A percentile compares a stretch with the other conserved stretches of the same genome.
Conservation (phyloP, 2,329 filamentous ascomycete genomes). For the Monosporascus sp. region DNA sequence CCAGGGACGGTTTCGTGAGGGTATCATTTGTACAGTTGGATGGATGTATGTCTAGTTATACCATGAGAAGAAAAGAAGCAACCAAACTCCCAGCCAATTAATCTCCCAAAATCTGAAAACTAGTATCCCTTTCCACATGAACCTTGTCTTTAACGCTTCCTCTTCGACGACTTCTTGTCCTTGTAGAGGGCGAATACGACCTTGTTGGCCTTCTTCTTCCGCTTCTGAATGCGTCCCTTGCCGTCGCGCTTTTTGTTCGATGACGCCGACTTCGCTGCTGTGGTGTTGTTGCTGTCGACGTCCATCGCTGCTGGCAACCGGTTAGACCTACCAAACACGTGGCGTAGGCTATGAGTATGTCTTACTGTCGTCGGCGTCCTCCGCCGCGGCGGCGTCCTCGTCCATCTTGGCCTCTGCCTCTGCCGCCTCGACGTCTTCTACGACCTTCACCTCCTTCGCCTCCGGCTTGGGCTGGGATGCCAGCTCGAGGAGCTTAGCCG, state of each 20-base stretch:
- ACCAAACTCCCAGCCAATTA: constrained; percentile 20
- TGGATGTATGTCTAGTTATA: constrained; percentile 15
- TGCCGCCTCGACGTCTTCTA: constrained; percentile 25
- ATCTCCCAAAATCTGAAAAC: not conserved
- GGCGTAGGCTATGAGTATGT: constrained; percentile 13
- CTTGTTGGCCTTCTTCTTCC: constrained; percentile 43
- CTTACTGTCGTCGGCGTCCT: constrained; percentile 26
- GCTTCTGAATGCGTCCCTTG: constrained; percentile 53
- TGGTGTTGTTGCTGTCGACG: constrained; percentile 38
- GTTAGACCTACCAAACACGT: constrained; percentile 7
- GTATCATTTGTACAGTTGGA: constrained; percentile 18
- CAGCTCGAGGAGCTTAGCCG: constrained; percentile 77
- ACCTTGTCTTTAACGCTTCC: constrained; percentile 17
- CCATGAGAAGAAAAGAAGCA: constrained; percentile 13
- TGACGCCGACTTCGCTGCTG: constrained; percentile 15
- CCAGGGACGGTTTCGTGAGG: constrained; percentile 10
- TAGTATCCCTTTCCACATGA: constrained; percentile 20
- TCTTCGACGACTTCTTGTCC: constrained; percentile 42
- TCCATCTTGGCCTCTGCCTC: constrained; percentile 9
- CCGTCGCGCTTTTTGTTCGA: constrained; percentile 29
- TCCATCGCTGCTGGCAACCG: constrained; percentile 46
- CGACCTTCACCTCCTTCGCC: constrained; percentile 42
- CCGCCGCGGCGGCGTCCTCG: constrained; percentile 23
- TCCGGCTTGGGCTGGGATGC: constrained; percentile 70
- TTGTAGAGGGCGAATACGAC: constrained; percentile 58